Evolutionary conservation across 2,329 filamentous ascomycete species (phyloP).

Genomic region (Fusarium nurragi): DNA sequence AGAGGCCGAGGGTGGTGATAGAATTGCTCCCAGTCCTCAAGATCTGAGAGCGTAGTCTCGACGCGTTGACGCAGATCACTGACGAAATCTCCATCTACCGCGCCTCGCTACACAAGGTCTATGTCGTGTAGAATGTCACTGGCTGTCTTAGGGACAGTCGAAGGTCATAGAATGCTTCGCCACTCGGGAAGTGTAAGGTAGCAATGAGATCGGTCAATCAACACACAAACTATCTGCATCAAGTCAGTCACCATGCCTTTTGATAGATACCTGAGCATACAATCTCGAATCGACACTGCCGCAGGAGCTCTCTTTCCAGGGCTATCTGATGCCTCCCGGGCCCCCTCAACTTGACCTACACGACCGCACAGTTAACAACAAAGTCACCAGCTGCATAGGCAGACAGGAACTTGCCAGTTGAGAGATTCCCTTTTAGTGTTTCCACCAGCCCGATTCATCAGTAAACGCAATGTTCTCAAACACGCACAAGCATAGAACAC

Average conservation of each 20-base stretch:
- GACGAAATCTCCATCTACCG: neutral
- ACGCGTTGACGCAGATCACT: neutral
- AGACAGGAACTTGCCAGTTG: neutral
- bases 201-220: constrained; percentile 8
- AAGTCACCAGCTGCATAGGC: accelerated
- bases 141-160: neutral
- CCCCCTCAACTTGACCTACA: constrained; percentile 10
- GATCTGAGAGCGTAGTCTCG: neutral
- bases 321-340: constrained; percentile 5
- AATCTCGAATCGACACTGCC: constrained; percentile 24
- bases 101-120: neutral
- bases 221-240: neutral
- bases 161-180: neutral
- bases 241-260: neutral
- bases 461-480: constrained; percentile 23
- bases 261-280: neutral
- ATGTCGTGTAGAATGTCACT: constrained; percentile 15
- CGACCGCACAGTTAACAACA: neutral
- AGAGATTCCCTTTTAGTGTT: constrained; percentile 16
- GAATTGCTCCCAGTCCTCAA: constrained; percentile 12
- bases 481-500: constrained; percentile 19
- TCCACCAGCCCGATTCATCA: constrained; percentile 11
- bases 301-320: constrained; percentile 3
- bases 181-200: constrained; percentile 11
- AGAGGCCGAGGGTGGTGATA: constrained; percentile 1